Evolutionary conservation across 805 yeast genomes (phyloP), one percentile per base, ranked within the genome.

Genomic region (Candida maris): DNA sequence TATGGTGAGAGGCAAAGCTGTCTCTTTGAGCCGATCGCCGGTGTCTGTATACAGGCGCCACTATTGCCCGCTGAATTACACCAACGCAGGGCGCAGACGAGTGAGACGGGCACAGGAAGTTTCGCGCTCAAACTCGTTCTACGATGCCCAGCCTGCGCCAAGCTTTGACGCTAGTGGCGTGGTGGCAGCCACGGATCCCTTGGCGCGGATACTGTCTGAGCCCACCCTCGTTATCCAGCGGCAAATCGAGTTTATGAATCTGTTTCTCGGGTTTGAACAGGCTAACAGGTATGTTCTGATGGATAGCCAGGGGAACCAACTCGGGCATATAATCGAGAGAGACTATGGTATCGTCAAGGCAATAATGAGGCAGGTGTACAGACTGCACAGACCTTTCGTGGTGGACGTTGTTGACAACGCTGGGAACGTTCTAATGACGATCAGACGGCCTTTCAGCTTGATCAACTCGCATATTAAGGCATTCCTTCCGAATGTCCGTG

Each of bases 191-290:
- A 58, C 69, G 8, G 87, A 83, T 53, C 80, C 83, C 0, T 70
- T 83, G 16, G 72, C 77, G 19, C 66, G 70, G 28, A 64, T 89
- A 5, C 62, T 91, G 27, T 71, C 72, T 27, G 86, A 86, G 49
- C 97, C 97, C 1, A 83, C 91, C 4, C 59, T 91, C 15, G 87
- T 91, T 1, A 77, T 93, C 30, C 96, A 91, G 54, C 71, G 98
- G 39, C 84, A 85, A 54, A 68, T 93, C 17, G 97, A 93, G 63
- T 72, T 81, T 66, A 81, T 87, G 87, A 89, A 87, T 54, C 68
- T 93, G 13, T 72, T 88, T 35, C 54, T 89, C 9, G 97, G 97
- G 1, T 86, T 85, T 51, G 97, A 91, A 57, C 97, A 93, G 62
- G 86, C 93, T 2, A 91, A 89, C 56, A 66, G 71, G 45, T 91